These are phyloP conservation scores for Helichrysum umbraculigerum DNA, from an alignment of 129 eudicot genomes.

Conservation along the genomic window DNA sequence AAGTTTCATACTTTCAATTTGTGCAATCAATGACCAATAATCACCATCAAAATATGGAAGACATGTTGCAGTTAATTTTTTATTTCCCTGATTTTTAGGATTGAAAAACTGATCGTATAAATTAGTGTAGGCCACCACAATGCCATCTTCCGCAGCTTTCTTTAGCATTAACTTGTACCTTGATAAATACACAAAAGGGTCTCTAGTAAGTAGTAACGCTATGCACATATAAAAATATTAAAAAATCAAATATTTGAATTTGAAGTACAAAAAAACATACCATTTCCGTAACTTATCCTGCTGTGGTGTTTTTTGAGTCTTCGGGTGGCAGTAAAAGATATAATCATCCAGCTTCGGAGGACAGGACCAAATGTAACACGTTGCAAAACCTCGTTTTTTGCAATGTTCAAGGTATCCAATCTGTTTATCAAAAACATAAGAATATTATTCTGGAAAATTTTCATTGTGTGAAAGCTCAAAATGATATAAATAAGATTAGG, in stretches of 20 bases:
- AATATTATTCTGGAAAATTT: neutral
- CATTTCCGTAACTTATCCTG: slow-evolving; percentile 62
- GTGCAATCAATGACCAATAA: slow-evolving; percentile 64
- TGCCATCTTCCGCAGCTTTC: slow-evolving; percentile 50
- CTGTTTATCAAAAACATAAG: slow-evolving; percentile 28
- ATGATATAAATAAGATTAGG: neutral
- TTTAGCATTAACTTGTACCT: slow-evolving; percentile 76
- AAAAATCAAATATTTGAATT: neutral
- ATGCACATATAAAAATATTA: neutral
- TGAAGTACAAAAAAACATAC: slow-evolving; percentile 27
- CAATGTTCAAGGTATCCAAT: slow-evolving; percentile 85
- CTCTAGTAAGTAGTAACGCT: neutral
- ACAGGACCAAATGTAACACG: slow-evolving; percentile 89
- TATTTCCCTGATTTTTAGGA: slow-evolving; percentile 36
- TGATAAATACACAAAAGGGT: slow-evolving; percentile 2
- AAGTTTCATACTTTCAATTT: slow-evolving; percentile 35
- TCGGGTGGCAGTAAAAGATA: slow-evolving; percentile 74
- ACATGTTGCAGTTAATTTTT: slow-evolving; percentile 65
- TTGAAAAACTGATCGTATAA: slow-evolving; percentile 59
- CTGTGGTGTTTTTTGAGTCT: slow-evolving; percentile 64
- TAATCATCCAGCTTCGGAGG: slow-evolving; percentile 70
- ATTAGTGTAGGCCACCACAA: slow-evolving; percentile 55
- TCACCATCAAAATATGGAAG: slow-evolving; percentile 81
- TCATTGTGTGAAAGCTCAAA: neutral
- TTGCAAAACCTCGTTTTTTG: slow-evolving; percentile 67